Evolutionary conservation across 805 yeast species (phyloP).

Genomic region (Ogataea ramenticola): DNA sequence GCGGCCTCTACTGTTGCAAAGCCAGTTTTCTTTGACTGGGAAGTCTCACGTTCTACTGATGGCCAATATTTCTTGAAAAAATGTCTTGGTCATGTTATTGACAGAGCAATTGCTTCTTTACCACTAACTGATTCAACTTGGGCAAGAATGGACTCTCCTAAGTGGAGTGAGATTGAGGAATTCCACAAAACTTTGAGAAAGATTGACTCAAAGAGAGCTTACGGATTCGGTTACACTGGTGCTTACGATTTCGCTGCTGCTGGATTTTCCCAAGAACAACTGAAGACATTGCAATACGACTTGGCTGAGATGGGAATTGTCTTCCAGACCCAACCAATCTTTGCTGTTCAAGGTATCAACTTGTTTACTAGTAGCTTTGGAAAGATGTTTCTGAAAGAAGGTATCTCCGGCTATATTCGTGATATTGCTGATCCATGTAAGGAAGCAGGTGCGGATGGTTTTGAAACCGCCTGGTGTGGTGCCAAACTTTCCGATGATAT

Average conservation of each 20-base stretch:
- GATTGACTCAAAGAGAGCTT: conserved; percentile 41
- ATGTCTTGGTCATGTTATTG: conserved; percentile 48
- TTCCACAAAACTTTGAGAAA: conserved; percentile 42
- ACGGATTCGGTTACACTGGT: conserved; percentile 57
- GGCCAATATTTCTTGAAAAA: conserved; percentile 46
- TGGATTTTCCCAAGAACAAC: conserved; percentile 41
- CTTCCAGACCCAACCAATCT: conserved; percentile 42
- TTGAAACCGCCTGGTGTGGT: conserved; percentile 17
- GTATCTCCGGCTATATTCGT: conserved; percentile 38
- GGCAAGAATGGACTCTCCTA: conserved; percentile 61
- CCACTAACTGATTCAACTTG: conserved; percentile 56
- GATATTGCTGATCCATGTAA: conserved; percentile 10
- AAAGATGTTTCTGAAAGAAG: conserved; percentile 39
- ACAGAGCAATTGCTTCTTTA: conserved; percentile 45
- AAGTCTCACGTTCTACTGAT: conserved; percentile 51
- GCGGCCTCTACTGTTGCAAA: conserved; percentile 20
- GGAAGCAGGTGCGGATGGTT: conserved; percentile 11
- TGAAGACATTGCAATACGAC: conserved; percentile 45
- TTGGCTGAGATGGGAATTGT: conserved; percentile 51
- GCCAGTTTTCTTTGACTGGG: conserved; percentile 47
- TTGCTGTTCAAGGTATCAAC: conserved; percentile 52
- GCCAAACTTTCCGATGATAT: conserved; percentile 13
- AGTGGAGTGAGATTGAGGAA: conserved; percentile 40
- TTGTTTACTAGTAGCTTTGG: conserved; percentile 44
- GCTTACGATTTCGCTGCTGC: conserved; percentile 54